A percentile compares a stretch with the other conserved stretches of the same genome.
phyloP scores from a whole-genome alignment of 805 yeast genomes.

The Metschnikowia gelsemii region DNA sequence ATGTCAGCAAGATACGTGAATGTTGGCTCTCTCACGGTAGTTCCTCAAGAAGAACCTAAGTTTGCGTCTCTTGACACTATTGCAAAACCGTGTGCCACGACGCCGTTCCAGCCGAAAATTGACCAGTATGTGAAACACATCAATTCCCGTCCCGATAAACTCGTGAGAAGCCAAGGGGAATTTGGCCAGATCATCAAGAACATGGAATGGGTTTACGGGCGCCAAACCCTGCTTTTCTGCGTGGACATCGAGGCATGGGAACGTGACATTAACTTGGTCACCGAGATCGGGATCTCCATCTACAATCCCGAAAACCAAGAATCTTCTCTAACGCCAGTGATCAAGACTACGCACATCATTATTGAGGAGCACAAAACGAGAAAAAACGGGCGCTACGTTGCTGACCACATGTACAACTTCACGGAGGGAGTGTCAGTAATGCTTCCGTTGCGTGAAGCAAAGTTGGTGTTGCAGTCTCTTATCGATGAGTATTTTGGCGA shows the following conservation, averaged over 20 bases:
- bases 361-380: constrained; percentile 17
- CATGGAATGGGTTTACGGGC: constrained; percentile 22
- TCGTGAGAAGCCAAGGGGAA: constrained; percentile 1
- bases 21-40: not conserved
- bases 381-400: constrained; percentile 23
- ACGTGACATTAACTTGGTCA: constrained; percentile 16
- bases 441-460: constrained; percentile 9
- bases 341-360: constrained; percentile 22
- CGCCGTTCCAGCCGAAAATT: constrained; percentile 1
- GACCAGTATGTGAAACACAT: constrained; percentile 2
- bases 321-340: constrained; percentile 17
- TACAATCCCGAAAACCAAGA: constrained; percentile 22
- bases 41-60: not conserved
- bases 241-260: constrained; percentile 29
- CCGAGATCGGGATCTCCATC: constrained; percentile 27
- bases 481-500: constrained; percentile 17
- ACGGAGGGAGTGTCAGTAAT: constrained; percentile 17
- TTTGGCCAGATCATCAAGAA: not conserved
- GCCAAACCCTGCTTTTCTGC: constrained; percentile 19
- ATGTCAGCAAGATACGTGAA: too few relatives aligned
- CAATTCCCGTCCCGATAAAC: constrained; percentile 1
- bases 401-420: constrained; percentile 23
- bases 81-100: not conserved
- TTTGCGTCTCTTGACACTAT: not conserved
- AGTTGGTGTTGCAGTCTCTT: constrained; percentile 12